These are phyloP conservation scores for Aspergillus candidus DNA, from an alignment of 2,329 filamentous ascomycete species.

Conservation along the genomic window DNA sequence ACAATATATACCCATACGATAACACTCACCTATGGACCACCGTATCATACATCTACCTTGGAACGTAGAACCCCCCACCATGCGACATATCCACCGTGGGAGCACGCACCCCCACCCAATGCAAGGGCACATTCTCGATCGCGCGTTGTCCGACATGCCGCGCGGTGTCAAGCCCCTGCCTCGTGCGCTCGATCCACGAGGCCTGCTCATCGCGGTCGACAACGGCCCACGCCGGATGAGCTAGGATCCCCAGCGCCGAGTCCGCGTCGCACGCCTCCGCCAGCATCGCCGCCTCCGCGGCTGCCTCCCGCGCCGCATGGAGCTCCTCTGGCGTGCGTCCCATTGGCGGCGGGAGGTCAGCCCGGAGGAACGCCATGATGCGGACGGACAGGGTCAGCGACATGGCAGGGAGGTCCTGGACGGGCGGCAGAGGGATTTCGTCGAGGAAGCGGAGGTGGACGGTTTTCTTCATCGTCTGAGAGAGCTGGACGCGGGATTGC, in stretches of 20 bases:
- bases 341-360: slow-evolving; percentile 15
- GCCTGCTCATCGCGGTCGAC: neutral
- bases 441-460: slow-evolving; percentile 33
- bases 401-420: slow-evolving; percentile 23
- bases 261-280: slow-evolving; percentile 36
- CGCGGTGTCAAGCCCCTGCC: slow-evolving; percentile 45
- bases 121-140: slow-evolving; percentile 55
- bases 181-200: slow-evolving; percentile 35
- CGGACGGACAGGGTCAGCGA: slow-evolving; percentile 43
- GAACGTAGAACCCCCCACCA: slow-evolving; percentile 33
- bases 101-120: slow-evolving; percentile 54
- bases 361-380: slow-evolving; percentile 56
- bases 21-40: neutral
- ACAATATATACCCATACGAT: neutral
- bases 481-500: slow-evolving; percentile 42
- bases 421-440: slow-evolving; percentile 8
- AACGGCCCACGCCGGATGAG: slow-evolving; percentile 34
- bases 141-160: slow-evolving; percentile 48
- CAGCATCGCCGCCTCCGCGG: slow-evolving; percentile 31
- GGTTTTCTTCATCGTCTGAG: slow-evolving; percentile 46
- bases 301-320: slow-evolving; percentile 30
- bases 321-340: slow-evolving; percentile 15
- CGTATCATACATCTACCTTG: slow-evolving; percentile 14
- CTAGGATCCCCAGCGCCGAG: slow-evolving; percentile 31
- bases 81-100: slow-evolving; percentile 32